phyloP scores from a whole-genome alignment of 371 early-diverging fungal genomes.

The Sporodiniella umbellata region DNA sequence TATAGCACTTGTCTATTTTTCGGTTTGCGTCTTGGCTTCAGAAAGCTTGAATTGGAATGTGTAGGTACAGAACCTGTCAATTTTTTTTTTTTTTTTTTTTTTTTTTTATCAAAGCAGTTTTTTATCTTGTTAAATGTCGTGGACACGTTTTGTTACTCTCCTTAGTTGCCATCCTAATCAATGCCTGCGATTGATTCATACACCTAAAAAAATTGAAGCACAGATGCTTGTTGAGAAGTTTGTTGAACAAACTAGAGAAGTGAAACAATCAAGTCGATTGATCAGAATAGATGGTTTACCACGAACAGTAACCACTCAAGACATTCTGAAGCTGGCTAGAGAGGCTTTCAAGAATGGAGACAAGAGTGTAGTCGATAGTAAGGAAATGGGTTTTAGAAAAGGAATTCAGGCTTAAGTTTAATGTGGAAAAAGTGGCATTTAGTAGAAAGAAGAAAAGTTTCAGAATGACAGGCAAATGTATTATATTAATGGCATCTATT shows the following conservation, averaged over 20 bases:
- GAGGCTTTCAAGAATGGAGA: constrained; percentile 40
- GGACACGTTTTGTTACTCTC: too few species aligned
- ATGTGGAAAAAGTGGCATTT: constrained; percentile 27
- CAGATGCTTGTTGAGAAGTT: constrained; percentile 14
- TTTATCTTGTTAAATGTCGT: too few species aligned
- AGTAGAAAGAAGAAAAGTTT: constrained; percentile 27
- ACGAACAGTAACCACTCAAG: constrained; percentile 34
- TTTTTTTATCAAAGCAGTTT: too few species aligned
- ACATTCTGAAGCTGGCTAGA: constrained; percentile 41
- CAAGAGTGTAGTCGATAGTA: constrained; percentile 23
- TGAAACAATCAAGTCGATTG: constrained; percentile 20
- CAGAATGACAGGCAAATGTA: constrained; percentile 30
- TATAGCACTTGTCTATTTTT: too few species aligned
- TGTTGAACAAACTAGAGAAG: constrained; percentile 9
- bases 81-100: too few species aligned
- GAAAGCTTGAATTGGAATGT: too few species aligned
- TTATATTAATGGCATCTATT: constrained; percentile 23
- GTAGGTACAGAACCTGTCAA: too few species aligned
- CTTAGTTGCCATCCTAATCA: too few species aligned
- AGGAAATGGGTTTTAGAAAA: neutral
- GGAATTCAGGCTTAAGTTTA: neutral
- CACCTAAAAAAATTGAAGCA: constrained; percentile 1
- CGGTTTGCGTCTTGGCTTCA: too few species aligned
- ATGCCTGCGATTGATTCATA: too few species aligned
- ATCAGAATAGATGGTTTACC: constrained; percentile 33